These are phyloP conservation scores for Pistacia vera DNA, from an alignment of 345 rosid genomes.

Conservation along the genomic window DNA sequence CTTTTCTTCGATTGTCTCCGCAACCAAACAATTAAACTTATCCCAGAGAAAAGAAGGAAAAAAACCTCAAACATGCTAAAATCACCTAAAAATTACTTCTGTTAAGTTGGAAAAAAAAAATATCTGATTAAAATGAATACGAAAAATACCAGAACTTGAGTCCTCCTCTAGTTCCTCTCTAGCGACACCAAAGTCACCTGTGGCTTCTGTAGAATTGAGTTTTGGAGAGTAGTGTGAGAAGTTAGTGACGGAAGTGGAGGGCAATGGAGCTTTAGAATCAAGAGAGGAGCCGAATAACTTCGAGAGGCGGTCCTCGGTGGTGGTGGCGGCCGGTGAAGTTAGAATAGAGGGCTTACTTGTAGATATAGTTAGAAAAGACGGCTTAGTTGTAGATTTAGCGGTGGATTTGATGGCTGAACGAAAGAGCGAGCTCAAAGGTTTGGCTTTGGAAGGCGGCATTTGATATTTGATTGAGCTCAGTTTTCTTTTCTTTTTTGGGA, in stretches of 20 bases:
- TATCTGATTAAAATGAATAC: not conserved
- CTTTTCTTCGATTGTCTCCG: not conserved
- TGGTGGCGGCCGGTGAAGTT: not conserved
- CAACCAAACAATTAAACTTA: not conserved
- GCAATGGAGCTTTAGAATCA: constrained; percentile 4
- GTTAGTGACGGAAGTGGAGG: constrained; percentile 4
- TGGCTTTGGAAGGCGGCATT: too few relatives aligned
- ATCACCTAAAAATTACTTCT: not conserved
- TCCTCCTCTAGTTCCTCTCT: constrained; percentile 10
- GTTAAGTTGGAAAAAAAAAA: not conserved
- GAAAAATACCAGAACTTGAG: constrained; percentile 26
- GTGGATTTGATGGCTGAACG: constrained; percentile 14
- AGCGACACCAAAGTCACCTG: not conserved
- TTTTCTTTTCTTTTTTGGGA: too few relatives aligned
- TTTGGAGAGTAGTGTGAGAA: constrained; percentile 6
- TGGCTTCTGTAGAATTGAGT: not conserved
- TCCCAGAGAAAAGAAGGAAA: not conserved
- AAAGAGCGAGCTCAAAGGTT: constrained; percentile 20
- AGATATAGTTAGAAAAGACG: not conserved
- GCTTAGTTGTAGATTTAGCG: not conserved
- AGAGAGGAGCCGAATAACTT: constrained; percentile 17
- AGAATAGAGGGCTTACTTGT: not conserved
- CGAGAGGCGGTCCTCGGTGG: constrained; percentile 2
- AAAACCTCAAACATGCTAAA: not conserved
- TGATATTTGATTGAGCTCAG: too few relatives aligned